phyloP scores from a whole-genome alignment of 305 asterid genomes.

The Rubia tinctorum region DNA sequence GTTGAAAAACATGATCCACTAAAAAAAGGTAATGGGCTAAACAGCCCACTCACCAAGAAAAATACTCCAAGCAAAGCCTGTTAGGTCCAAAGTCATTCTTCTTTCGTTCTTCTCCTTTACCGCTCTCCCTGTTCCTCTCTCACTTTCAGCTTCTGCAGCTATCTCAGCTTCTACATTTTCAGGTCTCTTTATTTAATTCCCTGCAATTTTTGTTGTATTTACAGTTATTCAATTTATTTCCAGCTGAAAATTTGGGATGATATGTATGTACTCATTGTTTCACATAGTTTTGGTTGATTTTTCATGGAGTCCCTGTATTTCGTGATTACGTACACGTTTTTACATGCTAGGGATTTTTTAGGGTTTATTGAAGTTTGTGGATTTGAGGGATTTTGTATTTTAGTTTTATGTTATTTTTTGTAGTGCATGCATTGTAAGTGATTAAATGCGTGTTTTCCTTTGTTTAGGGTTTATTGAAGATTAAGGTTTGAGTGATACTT shows the following conservation, averaged over 20 bases:
- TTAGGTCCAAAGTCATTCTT: background rate
- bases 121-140: background rate
- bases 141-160: background rate
- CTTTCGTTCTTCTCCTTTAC: background rate
- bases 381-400: background rate
- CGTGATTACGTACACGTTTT: background rate
- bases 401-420: background rate
- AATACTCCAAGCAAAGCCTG: background rate
- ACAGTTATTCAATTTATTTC: background rate
- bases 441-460: background rate
- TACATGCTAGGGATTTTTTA: background rate
- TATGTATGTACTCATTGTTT: background rate
- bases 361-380: background rate
- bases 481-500: conserved; percentile 9
- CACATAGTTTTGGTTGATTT: too few relatives aligned
- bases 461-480: background rate
- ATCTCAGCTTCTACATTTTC: background rate
- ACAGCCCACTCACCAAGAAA: background rate
- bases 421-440: background rate
- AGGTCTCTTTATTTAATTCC: background rate
- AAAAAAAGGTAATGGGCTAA: background rate
- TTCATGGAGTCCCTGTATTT: too few relatives aligned
- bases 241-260: background rate
- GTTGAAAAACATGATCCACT: too few relatives aligned
- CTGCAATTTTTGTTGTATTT: background rate